Base-by-base conservation (phyloP, 805 yeast genomes). In the Lachancea sp. region DNA sequence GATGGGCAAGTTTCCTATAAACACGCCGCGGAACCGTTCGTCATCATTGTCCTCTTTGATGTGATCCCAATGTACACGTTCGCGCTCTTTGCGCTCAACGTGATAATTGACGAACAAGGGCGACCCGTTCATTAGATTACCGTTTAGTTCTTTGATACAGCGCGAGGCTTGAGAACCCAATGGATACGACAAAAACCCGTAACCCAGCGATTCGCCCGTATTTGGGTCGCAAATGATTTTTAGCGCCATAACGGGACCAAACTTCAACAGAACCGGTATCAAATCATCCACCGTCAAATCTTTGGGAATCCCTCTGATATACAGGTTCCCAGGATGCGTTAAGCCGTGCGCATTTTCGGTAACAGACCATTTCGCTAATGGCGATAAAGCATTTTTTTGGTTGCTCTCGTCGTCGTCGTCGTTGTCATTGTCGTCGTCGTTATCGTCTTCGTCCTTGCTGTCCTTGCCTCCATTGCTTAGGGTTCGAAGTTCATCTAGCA, bases 151-250 rank as follows among this genome's bases (percentile, higher is more conserved):
- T 17, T 72, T 65, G 32, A 84, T 80, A 33, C 91, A 88, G 18
- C 63, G 60, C 36, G 79, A 69, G 2, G 95, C 89, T 67, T 77
- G 75, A 10, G 70, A 71, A 38, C 77, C 74, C 45, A 70, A 65
- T 41, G 73, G 68, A 57, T 73, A 85, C 49, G 84, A 82, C 15
- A 85, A 75, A 63, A 85, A 85, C 8, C 91, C 93, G 59, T 73
- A 79, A 19, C 81, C 78, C 8, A 59, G 49, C 1, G 62, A 52
- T 51, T 66, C 68, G 25, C 73, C 67, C 18, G 62, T 57, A 8
- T 70, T 71, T 38, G 58, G 59, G 38, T 72, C 74, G 43, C 64
- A 60, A 7, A 77, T 72, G 13, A 77, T 63, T 49, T 77, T 77
- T 48, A 78, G 67, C 3, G 75, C 66, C 9, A 67, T 48, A 8